Conservation (phyloP, 352 stramenopile species). For the Globisporangium abappressorium region DNA sequence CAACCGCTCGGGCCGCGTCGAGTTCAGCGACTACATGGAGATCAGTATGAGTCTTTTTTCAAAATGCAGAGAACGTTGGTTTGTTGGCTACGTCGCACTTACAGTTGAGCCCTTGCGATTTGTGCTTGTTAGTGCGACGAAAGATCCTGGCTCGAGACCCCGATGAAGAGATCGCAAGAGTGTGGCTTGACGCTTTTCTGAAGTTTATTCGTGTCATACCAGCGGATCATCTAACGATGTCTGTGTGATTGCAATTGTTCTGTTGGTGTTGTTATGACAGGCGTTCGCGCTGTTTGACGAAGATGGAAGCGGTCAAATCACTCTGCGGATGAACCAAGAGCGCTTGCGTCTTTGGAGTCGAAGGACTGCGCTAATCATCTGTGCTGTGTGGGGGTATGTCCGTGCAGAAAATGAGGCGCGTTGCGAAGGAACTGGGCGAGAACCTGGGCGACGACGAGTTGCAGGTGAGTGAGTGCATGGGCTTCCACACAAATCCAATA, state of each 20-base stretch:
- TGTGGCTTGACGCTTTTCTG: constrained; percentile 8
- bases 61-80: neutral
- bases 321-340: constrained; percentile 43
- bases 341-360: neutral
- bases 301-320: constrained; percentile 88
- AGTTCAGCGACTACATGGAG: constrained; percentile 90
- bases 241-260: neutral
- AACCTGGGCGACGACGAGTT: constrained; percentile 91
- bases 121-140: constrained; percentile 45
- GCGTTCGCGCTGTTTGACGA: constrained; percentile 95
- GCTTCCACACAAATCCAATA: neutral
- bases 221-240: neutral
- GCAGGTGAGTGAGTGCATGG: constrained; percentile 28
- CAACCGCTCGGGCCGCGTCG: constrained; percentile 75
- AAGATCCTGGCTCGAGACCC: constrained; percentile 86
- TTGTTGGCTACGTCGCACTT: neutral
- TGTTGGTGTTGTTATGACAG: constrained; percentile 14
- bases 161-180: constrained; percentile 90
- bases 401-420: constrained; percentile 87
- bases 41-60: constrained; percentile 60
- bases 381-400: constrained; percentile 2
- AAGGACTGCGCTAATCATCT: neutral
- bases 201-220: neutral
- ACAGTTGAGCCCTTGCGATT: neutral
- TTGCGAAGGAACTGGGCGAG: constrained; percentile 92